A percentile compares a stretch with the other conserved stretches of the same genome.
phyloP scores from a whole-genome alignment of 805 yeast species.

The Saturnispora gosingensis region DNA sequence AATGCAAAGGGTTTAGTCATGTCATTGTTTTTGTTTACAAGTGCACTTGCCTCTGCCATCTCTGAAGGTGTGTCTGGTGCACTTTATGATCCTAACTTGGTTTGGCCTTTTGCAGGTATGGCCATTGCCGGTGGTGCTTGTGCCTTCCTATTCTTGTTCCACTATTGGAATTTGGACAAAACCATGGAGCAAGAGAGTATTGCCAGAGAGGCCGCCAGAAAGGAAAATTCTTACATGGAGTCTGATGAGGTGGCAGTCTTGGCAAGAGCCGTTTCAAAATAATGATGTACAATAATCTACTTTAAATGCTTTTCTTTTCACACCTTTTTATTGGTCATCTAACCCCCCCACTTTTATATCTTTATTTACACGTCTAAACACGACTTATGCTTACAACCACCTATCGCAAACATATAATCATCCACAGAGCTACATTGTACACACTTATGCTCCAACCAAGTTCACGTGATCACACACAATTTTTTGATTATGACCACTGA shows the following conservation, averaged over 20 bases:
- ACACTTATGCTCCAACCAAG: neutral
- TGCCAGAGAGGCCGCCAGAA: constrained; percentile 13
- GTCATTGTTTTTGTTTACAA: constrained; percentile 33
- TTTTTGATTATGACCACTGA: neutral
- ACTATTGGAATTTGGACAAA: constrained; percentile 27
- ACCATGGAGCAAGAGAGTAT: constrained; percentile 19
- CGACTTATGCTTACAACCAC: too few relatives aligned
- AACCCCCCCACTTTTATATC: neutral
- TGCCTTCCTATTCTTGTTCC: constrained; percentile 24
- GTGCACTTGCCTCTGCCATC: constrained; percentile 40
- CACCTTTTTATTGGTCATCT: neutral
- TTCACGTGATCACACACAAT: neutral
- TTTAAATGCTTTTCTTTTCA: neutral
- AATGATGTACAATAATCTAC: neutral
- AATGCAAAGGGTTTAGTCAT: constrained; percentile 44
- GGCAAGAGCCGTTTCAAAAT: constrained; percentile 9
- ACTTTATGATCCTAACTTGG: constrained; percentile 33
- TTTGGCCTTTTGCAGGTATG: constrained; percentile 35
- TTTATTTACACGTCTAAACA: neutral
- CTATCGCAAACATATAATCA: too few relatives aligned
- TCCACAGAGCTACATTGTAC: neutral
- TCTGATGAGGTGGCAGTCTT: constrained; percentile 7
- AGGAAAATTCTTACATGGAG: neutral
- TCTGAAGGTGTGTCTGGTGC: constrained; percentile 34
- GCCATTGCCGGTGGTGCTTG: constrained; percentile 30